A percentile compares a stretch with the other conserved stretches of the same genome.
Evolutionary conservation across 2,329 filamentous ascomycete species (phyloP).

Genomic region (Phoma sp.): DNA sequence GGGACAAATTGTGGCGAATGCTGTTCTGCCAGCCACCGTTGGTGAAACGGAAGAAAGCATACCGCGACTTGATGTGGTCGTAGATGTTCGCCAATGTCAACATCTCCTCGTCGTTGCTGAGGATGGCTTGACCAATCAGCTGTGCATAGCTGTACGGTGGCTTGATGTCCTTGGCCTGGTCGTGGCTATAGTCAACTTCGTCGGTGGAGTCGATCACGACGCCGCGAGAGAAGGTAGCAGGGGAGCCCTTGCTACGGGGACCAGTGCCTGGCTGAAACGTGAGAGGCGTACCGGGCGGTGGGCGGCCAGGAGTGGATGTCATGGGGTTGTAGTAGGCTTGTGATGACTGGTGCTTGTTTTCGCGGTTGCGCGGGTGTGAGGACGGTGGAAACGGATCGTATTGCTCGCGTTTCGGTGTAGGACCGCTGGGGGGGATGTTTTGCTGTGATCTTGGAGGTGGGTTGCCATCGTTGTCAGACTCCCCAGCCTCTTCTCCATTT

Average conservation of each 20-base stretch:
- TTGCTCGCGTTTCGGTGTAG: slow-evolving; percentile 46
- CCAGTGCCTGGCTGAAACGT: slow-evolving; percentile 44
- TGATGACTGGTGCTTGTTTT: slow-evolving; percentile 39
- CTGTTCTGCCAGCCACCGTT: slow-evolving; percentile 97
- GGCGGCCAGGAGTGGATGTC: slow-evolving; percentile 46
- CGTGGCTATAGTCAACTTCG: slow-evolving; percentile 77
- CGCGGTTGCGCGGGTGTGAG: slow-evolving; percentile 37
- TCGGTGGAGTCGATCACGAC: slow-evolving; percentile 61
- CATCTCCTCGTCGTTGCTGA: slow-evolving; percentile 84
- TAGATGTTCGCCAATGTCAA: slow-evolving; percentile 93
- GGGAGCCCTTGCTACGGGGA: slow-evolving; percentile 53
- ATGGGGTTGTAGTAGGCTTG: slow-evolving; percentile 42
- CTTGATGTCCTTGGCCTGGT: slow-evolving; percentile 88
- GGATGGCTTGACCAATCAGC: slow-evolving; percentile 94
- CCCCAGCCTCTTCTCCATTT: slow-evolving; percentile 44
- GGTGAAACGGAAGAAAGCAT: slow-evolving; percentile 89
- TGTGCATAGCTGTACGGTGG: slow-evolving; percentile 96
- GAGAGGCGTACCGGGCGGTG: slow-evolving; percentile 42
- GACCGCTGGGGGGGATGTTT: slow-evolving; percentile 42
- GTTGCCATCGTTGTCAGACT: slow-evolving; percentile 49
- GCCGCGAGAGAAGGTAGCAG: slow-evolving; percentile 56
- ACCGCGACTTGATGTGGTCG: slow-evolving; percentile 86
- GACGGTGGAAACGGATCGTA: slow-evolving; percentile 48
- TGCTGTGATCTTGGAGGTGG: slow-evolving; percentile 41
- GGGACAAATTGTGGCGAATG: slow-evolving; percentile 92